These are phyloP conservation scores for Suhomyces tanzawaensis DNA, from an alignment of 805 yeast species.

Conservation along the genomic window DNA sequence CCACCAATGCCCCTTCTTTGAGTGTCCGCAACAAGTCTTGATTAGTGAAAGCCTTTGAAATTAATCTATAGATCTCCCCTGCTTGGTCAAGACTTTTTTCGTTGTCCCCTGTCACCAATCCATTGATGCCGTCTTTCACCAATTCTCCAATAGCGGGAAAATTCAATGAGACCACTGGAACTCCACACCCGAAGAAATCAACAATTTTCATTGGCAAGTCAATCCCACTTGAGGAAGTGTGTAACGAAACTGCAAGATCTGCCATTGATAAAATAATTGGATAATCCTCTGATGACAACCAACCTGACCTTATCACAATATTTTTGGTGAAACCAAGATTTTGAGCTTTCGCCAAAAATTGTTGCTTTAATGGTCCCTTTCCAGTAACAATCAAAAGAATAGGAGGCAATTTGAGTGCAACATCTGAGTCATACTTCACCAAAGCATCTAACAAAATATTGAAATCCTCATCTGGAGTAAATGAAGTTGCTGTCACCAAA, in stretches of 20 bases:
- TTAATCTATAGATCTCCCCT: slow-evolving; percentile 23
- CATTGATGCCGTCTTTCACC: slow-evolving; percentile 67
- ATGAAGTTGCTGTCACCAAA: slow-evolving; percentile 86
- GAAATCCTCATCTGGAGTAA: slow-evolving; percentile 94
- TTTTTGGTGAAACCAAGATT: slow-evolving; percentile 42
- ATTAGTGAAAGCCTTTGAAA: slow-evolving; percentile 28
- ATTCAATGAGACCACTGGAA: slow-evolving; percentile 79
- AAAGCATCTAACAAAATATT: slow-evolving; percentile 66
- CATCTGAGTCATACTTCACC: slow-evolving; percentile 48
- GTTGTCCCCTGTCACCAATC: slow-evolving; percentile 44
- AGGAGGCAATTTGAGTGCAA: slow-evolving; percentile 35
- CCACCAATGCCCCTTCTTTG: slow-evolving; percentile 68
- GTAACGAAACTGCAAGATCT: slow-evolving; percentile 87
- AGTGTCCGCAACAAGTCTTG: slow-evolving; percentile 36
- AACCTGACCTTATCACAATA: slow-evolving; percentile 59
- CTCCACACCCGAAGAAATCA: slow-evolving; percentile 93
- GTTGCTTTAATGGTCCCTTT: slow-evolving; percentile 77
- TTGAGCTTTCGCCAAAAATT: slow-evolving; percentile 50
- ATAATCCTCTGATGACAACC: slow-evolving; percentile 80
- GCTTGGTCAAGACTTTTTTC: slow-evolving; percentile 15
- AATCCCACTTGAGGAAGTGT: slow-evolving; percentile 86
- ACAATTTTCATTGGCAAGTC: slow-evolving; percentile 97
- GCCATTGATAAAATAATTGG: slow-evolving; percentile 73
- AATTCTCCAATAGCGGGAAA: slow-evolving; percentile 80
- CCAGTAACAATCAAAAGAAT: slow-evolving; percentile 87